Evolutionary conservation across 495 filamentous ascomycete species (phyloP), one percentile per base, ranked within the genome.

Genomic region (Neurospora sp.): DNA sequence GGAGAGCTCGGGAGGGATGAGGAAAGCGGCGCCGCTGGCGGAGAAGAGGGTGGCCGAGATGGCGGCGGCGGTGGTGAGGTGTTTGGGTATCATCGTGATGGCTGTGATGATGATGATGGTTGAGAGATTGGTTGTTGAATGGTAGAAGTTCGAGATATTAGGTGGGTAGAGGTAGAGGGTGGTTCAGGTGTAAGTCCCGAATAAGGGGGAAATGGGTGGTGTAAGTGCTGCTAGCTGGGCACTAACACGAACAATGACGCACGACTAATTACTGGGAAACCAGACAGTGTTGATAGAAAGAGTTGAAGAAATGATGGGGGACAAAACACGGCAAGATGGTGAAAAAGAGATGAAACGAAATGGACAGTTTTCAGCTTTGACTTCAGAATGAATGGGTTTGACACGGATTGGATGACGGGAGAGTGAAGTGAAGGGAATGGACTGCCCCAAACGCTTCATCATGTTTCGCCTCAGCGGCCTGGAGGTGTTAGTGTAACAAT

Each of bases 31-130:
- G 9, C 69, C 27, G 54, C 27, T 41, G 23, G 78, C 76, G 18
- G 79, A 62, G 12, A 62, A 23, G 6, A 62, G 62, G 37, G 72
- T 70, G 74, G 78, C 78, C 44, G 79, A 46, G 10, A 78, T 54
- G 71, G 72, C 75, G 40, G 76, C 76, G 71, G 75, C 79, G 42
- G 77, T 38, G 18, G 77, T 74, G 72, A 80, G 72, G 54, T 73
- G 76, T 54, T 79, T 78, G 72, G 79, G 72, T 76, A 80, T 46
- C 80, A 82, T 82, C 37, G 44, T 70, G 71, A 31, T 20, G 12
- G 20, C n/a, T n/a, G n/a, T 72, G 42, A 20, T 70, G 39, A 12
- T 12, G 20, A 37, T 23, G 10, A 42, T 39, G 14, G n/a, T 11
- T 18, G 20, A 27, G 9, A 14, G 20, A 20, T 70, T 1, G 37